Base-by-base conservation (phyloP, 1,284 basidiomycete species). In the Apiotrichum gamsii region DNA sequence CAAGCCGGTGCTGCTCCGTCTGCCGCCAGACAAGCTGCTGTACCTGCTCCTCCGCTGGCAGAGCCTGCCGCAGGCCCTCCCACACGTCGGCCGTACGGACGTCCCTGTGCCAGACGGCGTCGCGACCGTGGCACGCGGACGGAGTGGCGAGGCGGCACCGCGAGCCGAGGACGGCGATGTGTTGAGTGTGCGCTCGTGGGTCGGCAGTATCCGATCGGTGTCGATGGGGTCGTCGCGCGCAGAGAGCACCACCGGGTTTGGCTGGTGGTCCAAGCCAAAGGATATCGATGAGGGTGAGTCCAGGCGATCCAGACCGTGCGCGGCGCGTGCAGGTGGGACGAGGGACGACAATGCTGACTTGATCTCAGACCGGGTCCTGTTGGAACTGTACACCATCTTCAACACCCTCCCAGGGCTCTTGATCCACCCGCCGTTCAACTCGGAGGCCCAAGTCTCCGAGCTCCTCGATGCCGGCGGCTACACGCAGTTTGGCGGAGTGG, bases 11-110 rank as follows among this genome's bases (percentile, higher is more conserved):
- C 56, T 69, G 5, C 58, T 73, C 2, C 59, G 70, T 8, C 53
- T 73, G 20, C 69, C 71, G 13, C 69, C 70, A 0, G 71, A 73
- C 54, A 55, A 67, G 41, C 51, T 73, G 15, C 56, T 73, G 10
- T 73, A 68, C 42, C 63, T 73, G 19, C 45, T 73, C 6, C 45
- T 73, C 5, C 45, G 68, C 28, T 73, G 70, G 64, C 71, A 73
- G 56, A 52, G 39, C 19, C 52, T 62, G 4, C 64, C 61, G 3
- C 68, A 65, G 41, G 40, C 24, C 20, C 56, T 65, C 9, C 56
- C 63, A 5, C 62, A 72, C 41, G 67, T 73, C 5, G 67, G 69
- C 10, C 51, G 61, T 32, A 70, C 69, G 9, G 71, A 73, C 31
- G 61, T 64, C 3, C 67, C 71, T 3, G 58, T 73, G 6, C 58